Base-by-base conservation (phyloP, 1,284 basidiomycete species). In the Prillingera fragicola region DNA sequence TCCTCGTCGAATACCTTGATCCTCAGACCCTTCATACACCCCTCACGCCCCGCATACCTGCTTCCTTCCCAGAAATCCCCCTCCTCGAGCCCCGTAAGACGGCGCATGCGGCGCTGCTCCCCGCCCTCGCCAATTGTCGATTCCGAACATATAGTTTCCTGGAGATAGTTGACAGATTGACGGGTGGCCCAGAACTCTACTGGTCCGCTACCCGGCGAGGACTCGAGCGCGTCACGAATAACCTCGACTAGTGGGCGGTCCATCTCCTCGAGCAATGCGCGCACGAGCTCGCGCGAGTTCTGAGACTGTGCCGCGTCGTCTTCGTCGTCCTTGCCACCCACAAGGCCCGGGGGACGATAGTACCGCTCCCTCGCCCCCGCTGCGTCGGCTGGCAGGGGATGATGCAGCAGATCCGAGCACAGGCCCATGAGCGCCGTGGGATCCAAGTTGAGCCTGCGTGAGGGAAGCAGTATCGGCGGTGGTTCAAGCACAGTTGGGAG, bases 341-440 rank as follows among this genome's bases (percentile, higher is more conserved):
- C 26, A 6, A 53, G 27, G 5, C 50, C 43, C 0, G 21, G 28
- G 2, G 67, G 65, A 31, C 67, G 81, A 76, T 28, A 73, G 58
- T 84, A 89, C 8, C 84, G 76, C 17, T 63, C 59, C 13, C 78
- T 72, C 0, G 85, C 85, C 33, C 54, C 63, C 3, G 77, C 77
- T 1, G 74, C 57, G 1, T 75, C 75, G 0, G 44, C 33, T 0
- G 87, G 86, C 0, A 88, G 71, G 0, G 78, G 73, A 1, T 83
- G 74, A 63, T 90, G 87, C 0, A 85, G 81, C 31, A 87, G 78
- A 55, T 90, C 87, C 5, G 85, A 87, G 25, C 86, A 79, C 21
- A 91, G 76, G 1, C 86, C 87, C 50, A 90, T 84, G 38, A 90
- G 77, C 0, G 83, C 75, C 0, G 86, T 88, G 8, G 89, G 75